Conservation (phyloP, 805 yeast species). For the Candida loeiensis region DNA sequence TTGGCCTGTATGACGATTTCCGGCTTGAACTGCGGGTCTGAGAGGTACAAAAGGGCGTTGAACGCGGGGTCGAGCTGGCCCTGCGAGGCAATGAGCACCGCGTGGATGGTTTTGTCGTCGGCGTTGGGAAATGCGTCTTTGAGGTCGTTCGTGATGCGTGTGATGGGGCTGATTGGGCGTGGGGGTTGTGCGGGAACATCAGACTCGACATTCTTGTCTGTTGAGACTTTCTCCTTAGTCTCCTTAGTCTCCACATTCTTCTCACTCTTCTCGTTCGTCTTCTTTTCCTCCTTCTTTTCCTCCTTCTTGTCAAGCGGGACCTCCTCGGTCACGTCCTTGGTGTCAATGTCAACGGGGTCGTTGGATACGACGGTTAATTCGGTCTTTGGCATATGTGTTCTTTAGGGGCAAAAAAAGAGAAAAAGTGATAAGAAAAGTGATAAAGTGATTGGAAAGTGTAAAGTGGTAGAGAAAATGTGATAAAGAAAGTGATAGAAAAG, state of each 20-base stretch:
- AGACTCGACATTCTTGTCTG: slow-evolving; percentile 11
- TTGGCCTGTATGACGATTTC: slow-evolving; percentile 40
- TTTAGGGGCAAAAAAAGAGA: background rate
- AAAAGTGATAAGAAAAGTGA: no score
- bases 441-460: background rate
- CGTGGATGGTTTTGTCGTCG: slow-evolving; percentile 68
- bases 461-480: no score
- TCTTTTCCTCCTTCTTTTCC: slow-evolving; percentile 4
- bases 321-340: slow-evolving; percentile 14
- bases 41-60: slow-evolving; percentile 75
- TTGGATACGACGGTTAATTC: slow-evolving; percentile 27
- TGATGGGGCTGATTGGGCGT: slow-evolving; percentile 62
- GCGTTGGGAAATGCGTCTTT: slow-evolving; percentile 82
- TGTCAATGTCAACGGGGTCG: slow-evolving; percentile 30
- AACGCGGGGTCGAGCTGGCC: slow-evolving; percentile 84
- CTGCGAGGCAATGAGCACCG: slow-evolving; percentile 80
- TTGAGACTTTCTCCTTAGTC: slow-evolving; percentile 3
- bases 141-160: slow-evolving; percentile 55
- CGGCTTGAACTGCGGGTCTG: slow-evolving; percentile 66
- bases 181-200: slow-evolving; percentile 38
- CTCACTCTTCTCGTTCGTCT: slow-evolving; percentile 12
- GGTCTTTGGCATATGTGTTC: background rate
- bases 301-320: slow-evolving; percentile 3
- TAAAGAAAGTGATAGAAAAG: no score
- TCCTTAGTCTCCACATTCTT: slow-evolving; percentile 3